Base-by-base conservation (phyloP, 2,329 filamentous ascomycete species). In the Penicillium sp. region DNA sequence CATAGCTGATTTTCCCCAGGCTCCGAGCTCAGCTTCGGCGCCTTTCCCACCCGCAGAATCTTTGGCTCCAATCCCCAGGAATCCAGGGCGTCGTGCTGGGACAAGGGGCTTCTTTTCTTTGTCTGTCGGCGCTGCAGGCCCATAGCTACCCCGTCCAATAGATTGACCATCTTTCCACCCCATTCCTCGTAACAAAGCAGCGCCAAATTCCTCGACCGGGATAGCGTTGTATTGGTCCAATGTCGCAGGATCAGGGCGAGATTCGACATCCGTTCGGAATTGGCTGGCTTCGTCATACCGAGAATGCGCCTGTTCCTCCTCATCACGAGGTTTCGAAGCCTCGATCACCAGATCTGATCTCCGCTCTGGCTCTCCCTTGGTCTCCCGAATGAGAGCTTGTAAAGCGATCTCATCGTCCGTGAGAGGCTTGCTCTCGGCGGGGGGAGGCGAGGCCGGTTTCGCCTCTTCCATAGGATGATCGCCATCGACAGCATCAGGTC, bases 151-250 rank as follows among this genome's bases (percentile, higher is more conserved):
- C 60, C 68, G 73, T 77, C 88, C 79, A 51, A 86, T 80, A 39
- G 79, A 76, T 60, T 85, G 80, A 19, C 82, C 86, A 61, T 87
- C 85, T 68, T 97, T 92, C 93, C 93, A 97, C 9, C 95, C 95
- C 90, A 98, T 97, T 10, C 93, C 92, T 31, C 93, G 86, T 35
- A 99, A 82, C 62, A 98, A 81, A 0, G 93, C 92, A 19, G 92
- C 90, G 8, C 95, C 95, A 63, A 98, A 99, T 66, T 97, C 92
- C 65, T 97, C 93, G 16, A 98, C 91, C 0, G 95, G 93, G 60
- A 96, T 89, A 13, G 89, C 87, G 57, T 90, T 88, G 76, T 98
- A 98, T 68, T 95, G 91, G 33, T 90, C 90, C 19, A 96, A 78
- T 0, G 87, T 90, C 4, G 91, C 88, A 29, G 85, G 82, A 22